Evolutionary conservation across 345 rosid species (phyloP).

Genomic region (Gossypium herbaceum): DNA sequence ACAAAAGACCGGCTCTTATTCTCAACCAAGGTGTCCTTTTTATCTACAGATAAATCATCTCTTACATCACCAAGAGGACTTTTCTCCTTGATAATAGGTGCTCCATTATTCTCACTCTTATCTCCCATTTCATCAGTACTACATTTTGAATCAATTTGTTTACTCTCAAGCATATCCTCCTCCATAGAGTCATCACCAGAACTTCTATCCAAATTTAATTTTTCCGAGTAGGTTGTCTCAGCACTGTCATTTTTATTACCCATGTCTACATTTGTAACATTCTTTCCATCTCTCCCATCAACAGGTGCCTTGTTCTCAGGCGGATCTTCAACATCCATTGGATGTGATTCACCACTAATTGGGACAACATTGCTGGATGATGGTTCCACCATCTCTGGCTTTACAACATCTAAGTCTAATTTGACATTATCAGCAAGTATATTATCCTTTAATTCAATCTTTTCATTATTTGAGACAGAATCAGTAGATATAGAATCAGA

Average conservation of each 20-base stretch:
- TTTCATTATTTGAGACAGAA: constrained; percentile 96
- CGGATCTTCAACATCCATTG: constrained; percentile 86
- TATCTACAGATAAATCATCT: constrained; percentile 35
- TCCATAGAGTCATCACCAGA: constrained; percentile 98
- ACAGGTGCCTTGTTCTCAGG: constrained; percentile 57
- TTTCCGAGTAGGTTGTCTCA: constrained; percentile 78
- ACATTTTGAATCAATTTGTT: constrained; percentile 64
- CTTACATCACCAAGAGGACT: constrained; percentile 43
- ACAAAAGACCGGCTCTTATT: constrained; percentile 29
- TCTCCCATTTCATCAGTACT: constrained; percentile 49
- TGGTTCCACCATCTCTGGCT: constrained; percentile 81
- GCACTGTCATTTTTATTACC: constrained; percentile 56
- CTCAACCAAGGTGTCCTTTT: constrained; percentile 36
- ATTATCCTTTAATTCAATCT: constrained; percentile 93
- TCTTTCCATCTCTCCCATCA: constrained; percentile 57
- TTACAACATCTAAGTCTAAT: constrained; percentile 89
- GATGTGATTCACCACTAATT: constrained; percentile 73
- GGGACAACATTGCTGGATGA: constrained; percentile 54
- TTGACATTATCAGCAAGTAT: constrained; percentile 93
- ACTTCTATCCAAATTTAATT: constrained; percentile 89
- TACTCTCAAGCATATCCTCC: constrained; percentile 79
- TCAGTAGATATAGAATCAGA: constrained; percentile 98
- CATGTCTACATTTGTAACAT: constrained; percentile 62
- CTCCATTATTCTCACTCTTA: constrained; percentile 45
- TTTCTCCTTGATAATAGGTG: constrained; percentile 39